These are phyloP conservation scores for Blakeslea trispora DNA, from an alignment of 371 early-diverging fungal genomes.

Conservation along the genomic window DNA sequence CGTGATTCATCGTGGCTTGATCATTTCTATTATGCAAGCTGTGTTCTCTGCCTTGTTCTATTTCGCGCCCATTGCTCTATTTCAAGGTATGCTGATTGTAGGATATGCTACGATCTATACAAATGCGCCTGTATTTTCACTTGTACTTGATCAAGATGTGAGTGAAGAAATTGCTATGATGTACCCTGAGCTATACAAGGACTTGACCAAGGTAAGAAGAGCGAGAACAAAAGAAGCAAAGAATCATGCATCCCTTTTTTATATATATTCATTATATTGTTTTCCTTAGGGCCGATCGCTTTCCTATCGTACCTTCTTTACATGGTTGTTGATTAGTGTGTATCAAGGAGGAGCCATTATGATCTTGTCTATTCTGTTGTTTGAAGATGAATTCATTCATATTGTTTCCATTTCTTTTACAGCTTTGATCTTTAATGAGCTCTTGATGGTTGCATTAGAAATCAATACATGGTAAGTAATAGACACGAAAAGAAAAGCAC, in stretches of 20 bases:
- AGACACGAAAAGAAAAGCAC: neutral
- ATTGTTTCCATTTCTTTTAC: constrained; percentile 98
- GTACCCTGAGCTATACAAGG: constrained; percentile 98
- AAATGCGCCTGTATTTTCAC: constrained; percentile 96
- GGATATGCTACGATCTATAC: constrained; percentile 96
- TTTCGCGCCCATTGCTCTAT: constrained; percentile 97
- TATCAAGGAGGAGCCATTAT: constrained; percentile 98
- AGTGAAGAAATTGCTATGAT: constrained; percentile 88
- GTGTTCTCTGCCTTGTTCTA: constrained; percentile 98
- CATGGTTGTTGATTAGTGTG: constrained; percentile 93
- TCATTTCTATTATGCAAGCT: constrained; percentile 98
- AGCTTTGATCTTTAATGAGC: constrained; percentile 95
- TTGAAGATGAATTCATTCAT: constrained; percentile 95
- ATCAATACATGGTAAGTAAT: constrained; percentile 92
- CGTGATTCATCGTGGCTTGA: constrained; percentile 99
- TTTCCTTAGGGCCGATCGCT: constrained; percentile 78
- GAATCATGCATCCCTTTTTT: no score
- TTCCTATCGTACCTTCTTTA: constrained; percentile 92
- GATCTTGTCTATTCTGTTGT: constrained; percentile 92
- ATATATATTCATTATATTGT: neutral
- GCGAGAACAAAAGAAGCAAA: no score
- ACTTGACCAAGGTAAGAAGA: constrained; percentile 83
- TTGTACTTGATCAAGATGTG: constrained; percentile 94
- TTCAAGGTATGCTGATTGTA: constrained; percentile 78
- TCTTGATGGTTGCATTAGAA: constrained; percentile 97